Conservation (phyloP, 306 rosid species). For the Sesbania bispinosa region DNA sequence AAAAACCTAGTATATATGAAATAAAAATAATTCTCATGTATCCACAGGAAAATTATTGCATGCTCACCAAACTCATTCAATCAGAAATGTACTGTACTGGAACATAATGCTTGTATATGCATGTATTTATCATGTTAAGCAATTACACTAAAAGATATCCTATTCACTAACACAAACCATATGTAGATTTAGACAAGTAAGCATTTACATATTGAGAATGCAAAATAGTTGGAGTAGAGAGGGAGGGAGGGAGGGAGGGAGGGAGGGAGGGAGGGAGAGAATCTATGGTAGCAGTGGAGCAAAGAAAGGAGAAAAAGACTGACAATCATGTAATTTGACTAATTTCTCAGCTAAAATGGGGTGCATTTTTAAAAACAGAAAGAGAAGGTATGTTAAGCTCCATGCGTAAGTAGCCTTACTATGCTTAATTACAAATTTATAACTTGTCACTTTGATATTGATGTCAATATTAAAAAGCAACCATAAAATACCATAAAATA, state of each 20-base stretch:
- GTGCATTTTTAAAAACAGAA: no score
- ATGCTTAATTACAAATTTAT: conserved; percentile 14
- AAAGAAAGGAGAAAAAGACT: neutral
- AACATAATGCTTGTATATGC: neutral
- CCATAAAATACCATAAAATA: neutral
- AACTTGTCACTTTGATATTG: no score
- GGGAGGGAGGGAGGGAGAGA: no score
- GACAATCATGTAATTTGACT: neutral
- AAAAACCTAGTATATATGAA: no score
- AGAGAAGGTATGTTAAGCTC: no score
- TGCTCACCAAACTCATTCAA: conserved; percentile 4
- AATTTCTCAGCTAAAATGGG: no score
- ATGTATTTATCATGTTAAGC: neutral
- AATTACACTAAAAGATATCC: neutral
- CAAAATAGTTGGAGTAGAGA: neutral
- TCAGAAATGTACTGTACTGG: neutral
- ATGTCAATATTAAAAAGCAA: neutral
- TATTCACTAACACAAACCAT: neutral
- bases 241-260: no score
- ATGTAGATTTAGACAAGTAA: no score
- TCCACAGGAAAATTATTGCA: neutral
- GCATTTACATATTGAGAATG: neutral
- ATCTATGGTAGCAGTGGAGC: neutral
- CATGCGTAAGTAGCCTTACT: neutral
- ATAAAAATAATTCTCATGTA: no score